Percentiles rank a stretch among this genome's conserved stretches.
Evolutionary conservation across 1,139 yeast species (phyloP).

Genomic region (Sugiyamaella paludigena): DNA sequence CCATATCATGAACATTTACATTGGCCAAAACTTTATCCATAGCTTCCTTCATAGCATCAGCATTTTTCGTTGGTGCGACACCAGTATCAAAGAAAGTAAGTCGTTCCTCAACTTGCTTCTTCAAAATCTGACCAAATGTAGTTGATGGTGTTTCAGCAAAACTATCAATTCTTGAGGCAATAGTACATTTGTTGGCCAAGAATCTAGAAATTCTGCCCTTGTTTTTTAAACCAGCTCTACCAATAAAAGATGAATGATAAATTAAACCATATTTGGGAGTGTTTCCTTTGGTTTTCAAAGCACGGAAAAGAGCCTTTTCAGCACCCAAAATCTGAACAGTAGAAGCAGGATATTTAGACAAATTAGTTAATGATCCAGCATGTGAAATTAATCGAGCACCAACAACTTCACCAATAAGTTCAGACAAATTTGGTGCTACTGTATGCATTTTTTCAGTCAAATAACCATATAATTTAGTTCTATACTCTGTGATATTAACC

Average conservation of each 20-base stretch:
- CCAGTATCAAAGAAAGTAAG: conserved; percentile 95
- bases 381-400: conserved; percentile 98
- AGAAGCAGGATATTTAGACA: conserved; percentile 98
- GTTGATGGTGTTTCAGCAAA: conserved; percentile 58
- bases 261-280: conserved; percentile 98
- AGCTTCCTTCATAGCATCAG: conserved; percentile 92
- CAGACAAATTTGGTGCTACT: conserved; percentile 96
- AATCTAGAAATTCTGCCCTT: conserved; percentile 99
- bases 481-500: conserved; percentile 87
- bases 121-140: conserved; percentile 85
- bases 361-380: conserved; percentile 94
- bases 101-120: conserved; percentile 97
- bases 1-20: conserved; percentile 46
- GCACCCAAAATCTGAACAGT: conserved; percentile 98
- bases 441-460: conserved; percentile 94
- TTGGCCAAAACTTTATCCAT: conserved; percentile 57
- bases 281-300: conserved; percentile 96
- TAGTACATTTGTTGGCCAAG: conserved; percentile 97
- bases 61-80: conserved; percentile 92
- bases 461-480: conserved; percentile 83
- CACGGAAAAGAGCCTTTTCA: conserved; percentile 97
- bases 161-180: conserved; percentile 97
- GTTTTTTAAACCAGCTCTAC: conserved; percentile 94
- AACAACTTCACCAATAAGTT: conserved; percentile 95
- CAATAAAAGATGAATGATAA: conserved; percentile 95